Base-by-base conservation (phyloP, 2,329 filamentous ascomycete species). In the Penicillium psychrosexuale region DNA sequence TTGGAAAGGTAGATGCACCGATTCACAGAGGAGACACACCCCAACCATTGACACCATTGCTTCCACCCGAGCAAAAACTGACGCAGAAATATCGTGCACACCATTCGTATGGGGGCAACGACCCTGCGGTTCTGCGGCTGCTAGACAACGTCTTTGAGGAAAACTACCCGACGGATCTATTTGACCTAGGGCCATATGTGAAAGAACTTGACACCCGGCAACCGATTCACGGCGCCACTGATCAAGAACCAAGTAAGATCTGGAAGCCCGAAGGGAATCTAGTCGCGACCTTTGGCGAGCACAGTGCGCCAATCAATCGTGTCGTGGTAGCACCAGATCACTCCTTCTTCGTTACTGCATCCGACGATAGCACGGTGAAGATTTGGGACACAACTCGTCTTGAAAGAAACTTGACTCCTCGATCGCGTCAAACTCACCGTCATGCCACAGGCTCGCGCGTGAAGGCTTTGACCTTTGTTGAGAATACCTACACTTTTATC, bases 321-420 rank as follows among this genome's bases (percentile, higher is more conserved):
- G 84, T 97, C 11, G 80, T 89, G 2, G 84, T 91, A 8, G 87
- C 94, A 1, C 91, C 93, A 0, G 94, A 99, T 68, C 93, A 99
- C 70, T 78, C 87, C 5, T 99, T 99, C 75, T 99, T 99, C 72
- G 82, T 97, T 53, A 97, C 94, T 0, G 93, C 87, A 7, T 93
- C 92, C 9, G 90, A 96, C 66, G 94, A 99, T 72, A 90, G 94
- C 3, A 85, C 84, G 7, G 90, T 97, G 53, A 96, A 90, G 68
- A 82, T 99, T 5, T 99, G 94, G 94, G 94, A 99, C 74, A 88
- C 91, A 27, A 86, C 86, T 27, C 84, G 94, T 24, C 80, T 99
- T 7, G 94, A 99, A 74, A 88, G 91, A 42, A 97, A 97, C 69
- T 85, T 97, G 47, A 88, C 90, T 0, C 89, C 96, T 65, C 85